These are phyloP conservation scores for Lyophyllum shimeji DNA, from an alignment of 768 basidiomycete genomes.

Conservation along the genomic window DNA sequence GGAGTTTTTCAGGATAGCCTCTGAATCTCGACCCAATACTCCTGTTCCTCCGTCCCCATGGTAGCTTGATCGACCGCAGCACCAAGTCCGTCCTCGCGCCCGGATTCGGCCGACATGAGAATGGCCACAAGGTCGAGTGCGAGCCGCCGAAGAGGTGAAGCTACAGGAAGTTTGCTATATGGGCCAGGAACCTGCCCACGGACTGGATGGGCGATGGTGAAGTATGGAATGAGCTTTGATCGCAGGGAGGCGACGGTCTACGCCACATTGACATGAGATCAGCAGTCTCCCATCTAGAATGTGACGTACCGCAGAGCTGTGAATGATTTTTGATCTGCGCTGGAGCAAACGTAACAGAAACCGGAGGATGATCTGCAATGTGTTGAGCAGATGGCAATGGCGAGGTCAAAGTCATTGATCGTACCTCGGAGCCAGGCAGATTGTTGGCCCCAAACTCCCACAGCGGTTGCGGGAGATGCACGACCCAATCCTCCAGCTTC, in stretches of 20 bases:
- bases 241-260: slow-evolving; percentile 52
- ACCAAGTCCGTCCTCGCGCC: slow-evolving; percentile 7
- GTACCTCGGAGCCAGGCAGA: slow-evolving; percentile 59
- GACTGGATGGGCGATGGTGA: slow-evolving; percentile 70
- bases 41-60: slow-evolving; percentile 31
- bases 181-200: slow-evolving; percentile 78
- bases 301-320: slow-evolving; percentile 40
- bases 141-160: slow-evolving; percentile 47
- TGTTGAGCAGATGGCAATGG: slow-evolving; percentile 8
- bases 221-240: slow-evolving; percentile 75
- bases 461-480: slow-evolving; percentile 73
- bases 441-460: slow-evolving; percentile 81
- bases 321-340: slow-evolving; percentile 45
- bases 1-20: neutral
- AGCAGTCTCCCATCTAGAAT: neutral
- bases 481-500: slow-evolving; percentile 63
- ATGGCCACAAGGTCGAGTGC: slow-evolving; percentile 61
- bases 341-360: slow-evolving; percentile 64
- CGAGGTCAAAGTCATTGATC: slow-evolving; percentile 10
- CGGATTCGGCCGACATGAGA: slow-evolving; percentile 20
- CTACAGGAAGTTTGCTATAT: slow-evolving; percentile 61
- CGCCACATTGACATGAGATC: slow-evolving; percentile 10
- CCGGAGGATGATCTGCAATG: slow-evolving; percentile 50
- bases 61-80: slow-evolving; percentile 37
- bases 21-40: slow-evolving; percentile 38